These are phyloP conservation scores for Kwoniella shandongensis DNA, from an alignment of 768 basidiomycete species.

Conservation along the genomic window DNA sequence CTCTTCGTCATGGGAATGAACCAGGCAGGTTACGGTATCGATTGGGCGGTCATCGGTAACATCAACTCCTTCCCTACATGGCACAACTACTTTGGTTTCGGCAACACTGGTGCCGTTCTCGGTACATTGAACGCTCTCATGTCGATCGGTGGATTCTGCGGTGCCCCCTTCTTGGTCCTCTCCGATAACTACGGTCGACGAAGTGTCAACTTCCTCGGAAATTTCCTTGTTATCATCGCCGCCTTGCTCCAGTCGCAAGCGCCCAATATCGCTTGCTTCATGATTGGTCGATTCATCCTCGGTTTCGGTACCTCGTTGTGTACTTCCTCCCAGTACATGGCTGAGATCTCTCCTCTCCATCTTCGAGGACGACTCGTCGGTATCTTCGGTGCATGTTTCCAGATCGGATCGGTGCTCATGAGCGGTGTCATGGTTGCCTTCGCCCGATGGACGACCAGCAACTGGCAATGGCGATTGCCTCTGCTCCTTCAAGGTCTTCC, in stretches of 20 bases:
- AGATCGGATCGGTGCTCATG: too few species aligned
- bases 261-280: background rate
- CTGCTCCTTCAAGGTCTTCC: too few species aligned
- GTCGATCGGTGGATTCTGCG: background rate
- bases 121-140: background rate
- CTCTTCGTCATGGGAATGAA: background rate
- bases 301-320: too few species aligned
- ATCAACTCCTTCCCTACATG: background rate
- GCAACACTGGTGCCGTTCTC: background rate
- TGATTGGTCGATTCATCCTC: conserved; percentile 1
- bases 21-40: background rate
- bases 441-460: too few species aligned
- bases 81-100: conserved; percentile 1
- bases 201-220: background rate
- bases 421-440: too few species aligned
- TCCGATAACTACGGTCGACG: background rate
- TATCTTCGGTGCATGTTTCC: too few species aligned
- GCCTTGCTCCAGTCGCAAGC: background rate
- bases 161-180: background rate
- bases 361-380: too few species aligned
- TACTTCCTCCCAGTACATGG: too few species aligned
- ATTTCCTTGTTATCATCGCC: background rate
- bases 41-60: background rate
- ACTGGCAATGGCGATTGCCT: too few species aligned
- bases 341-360: too few species aligned